Evolutionary conservation across 495 filamentous ascomycete genomes (phyloP).

Genomic region (Penicillium riverlandense): DNA sequence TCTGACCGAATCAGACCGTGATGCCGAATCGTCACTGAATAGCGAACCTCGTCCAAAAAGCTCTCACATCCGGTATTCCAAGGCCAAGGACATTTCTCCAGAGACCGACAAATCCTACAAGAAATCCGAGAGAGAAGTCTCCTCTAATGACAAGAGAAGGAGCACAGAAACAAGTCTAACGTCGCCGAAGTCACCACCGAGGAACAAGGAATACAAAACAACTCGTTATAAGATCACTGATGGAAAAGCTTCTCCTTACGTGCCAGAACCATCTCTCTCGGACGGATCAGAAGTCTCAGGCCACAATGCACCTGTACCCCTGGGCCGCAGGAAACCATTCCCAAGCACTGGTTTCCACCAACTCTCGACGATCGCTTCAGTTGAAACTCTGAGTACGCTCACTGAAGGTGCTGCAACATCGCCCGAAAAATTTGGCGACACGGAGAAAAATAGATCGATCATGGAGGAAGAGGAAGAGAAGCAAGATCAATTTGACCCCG

Average conservation of each 20-base stretch:
- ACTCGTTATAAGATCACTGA: constrained; percentile 11
- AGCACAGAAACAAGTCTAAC: constrained; percentile 1
- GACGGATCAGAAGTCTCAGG: constrained; percentile 34
- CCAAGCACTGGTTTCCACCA: constrained; percentile 59
- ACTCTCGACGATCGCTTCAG: constrained; percentile 67
- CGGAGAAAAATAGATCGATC: constrained; percentile 4
- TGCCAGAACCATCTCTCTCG: constrained; percentile 16
- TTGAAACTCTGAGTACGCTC: constrained; percentile 49
- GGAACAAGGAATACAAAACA: constrained; percentile 9
- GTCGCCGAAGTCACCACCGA: constrained; percentile 1
- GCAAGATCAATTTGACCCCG: constrained; percentile 36
- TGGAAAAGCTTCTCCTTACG: constrained; percentile 9
- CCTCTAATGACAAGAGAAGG: constrained; percentile 2
- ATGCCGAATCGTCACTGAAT: constrained; percentile 8
- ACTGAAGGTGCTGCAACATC: constrained; percentile 22
- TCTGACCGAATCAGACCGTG: constrained; percentile 12
- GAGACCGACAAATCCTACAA: constrained; percentile 9
- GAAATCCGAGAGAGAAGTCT: constrained; percentile 2
- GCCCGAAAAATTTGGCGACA: background rate
- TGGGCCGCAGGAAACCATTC: constrained; percentile 42
- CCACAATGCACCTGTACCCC: constrained; percentile 29
- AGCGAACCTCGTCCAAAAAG: constrained; percentile 22
- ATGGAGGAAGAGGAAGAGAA: constrained; percentile 25
- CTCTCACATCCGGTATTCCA: constrained; percentile 18
- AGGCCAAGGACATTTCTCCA: constrained; percentile 12